A percentile compares a stretch with the other conserved stretches of the same genome.
Evolutionary conservation across 2,329 filamentous ascomycete species (phyloP).

Genomic region (Cladosporium sp.): DNA sequence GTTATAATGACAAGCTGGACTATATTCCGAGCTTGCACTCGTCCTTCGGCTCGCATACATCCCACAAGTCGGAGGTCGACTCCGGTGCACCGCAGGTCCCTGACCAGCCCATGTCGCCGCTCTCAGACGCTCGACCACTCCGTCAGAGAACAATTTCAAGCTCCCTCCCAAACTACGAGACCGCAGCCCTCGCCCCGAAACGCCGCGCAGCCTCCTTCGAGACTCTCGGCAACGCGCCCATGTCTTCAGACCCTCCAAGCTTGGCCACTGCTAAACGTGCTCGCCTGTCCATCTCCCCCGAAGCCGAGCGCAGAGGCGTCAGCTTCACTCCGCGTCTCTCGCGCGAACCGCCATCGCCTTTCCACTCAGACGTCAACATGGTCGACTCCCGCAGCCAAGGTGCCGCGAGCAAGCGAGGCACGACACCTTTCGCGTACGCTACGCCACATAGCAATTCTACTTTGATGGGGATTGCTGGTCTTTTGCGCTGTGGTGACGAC

Average conservation of each 20-base stretch:
- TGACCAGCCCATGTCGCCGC: conserved; percentile 39
- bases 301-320: conserved; percentile 36
- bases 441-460: conserved; percentile 63
- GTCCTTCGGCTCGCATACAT: conserved; percentile 47
- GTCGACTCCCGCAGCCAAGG: conserved; percentile 25
- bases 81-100: conserved; percentile 25
- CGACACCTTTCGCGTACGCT: conserved; percentile 69
- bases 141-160: conserved; percentile 30
- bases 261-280: conserved; percentile 44
- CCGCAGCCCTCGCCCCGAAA: conserved; percentile 27
- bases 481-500: conserved; percentile 35
- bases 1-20: conserved; percentile 65
- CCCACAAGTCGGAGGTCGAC: conserved; percentile 28
- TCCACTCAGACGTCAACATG: conserved; percentile 35
- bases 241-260: conserved; percentile 23
- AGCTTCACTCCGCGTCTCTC: conserved; percentile 46
- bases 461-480: conserved; percentile 36
- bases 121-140: conserved; percentile 27
- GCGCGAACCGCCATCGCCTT: conserved; percentile 46
- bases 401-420: conserved; percentile 40
- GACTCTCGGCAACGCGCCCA: conserved; percentile 30
- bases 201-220: conserved; percentile 37
- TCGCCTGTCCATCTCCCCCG: conserved; percentile 58
- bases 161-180: conserved; percentile 31
- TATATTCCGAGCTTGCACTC: conserved; percentile 51